Conservation (phyloP, 495 filamentous ascomycete genomes). For the Aspergillus asperescens region DNA sequence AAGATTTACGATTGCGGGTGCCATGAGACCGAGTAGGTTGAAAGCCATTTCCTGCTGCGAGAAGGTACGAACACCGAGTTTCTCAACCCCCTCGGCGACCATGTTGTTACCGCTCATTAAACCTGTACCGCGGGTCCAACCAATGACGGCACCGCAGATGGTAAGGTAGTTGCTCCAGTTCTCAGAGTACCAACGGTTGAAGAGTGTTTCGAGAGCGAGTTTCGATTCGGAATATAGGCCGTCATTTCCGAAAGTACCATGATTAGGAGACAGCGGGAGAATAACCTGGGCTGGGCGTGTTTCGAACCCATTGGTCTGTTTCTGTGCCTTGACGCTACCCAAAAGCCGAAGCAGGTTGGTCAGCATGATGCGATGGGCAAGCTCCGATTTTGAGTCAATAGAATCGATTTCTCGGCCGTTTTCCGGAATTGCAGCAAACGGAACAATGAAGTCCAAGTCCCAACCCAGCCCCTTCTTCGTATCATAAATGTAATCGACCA, state of each 20-base stretch:
- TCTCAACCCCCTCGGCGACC: slow-evolving; percentile 93
- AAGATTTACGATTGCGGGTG: slow-evolving; percentile 86
- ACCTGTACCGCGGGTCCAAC: slow-evolving; percentile 97
- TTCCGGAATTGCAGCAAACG: slow-evolving; percentile 95
- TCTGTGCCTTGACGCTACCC: slow-evolving; percentile 84
- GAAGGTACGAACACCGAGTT: slow-evolving; percentile 94
- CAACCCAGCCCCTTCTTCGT: slow-evolving; percentile 94
- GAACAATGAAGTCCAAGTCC: slow-evolving; percentile 95
- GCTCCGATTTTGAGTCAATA: slow-evolving; percentile 96
- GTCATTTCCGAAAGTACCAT: slow-evolving; percentile 97
- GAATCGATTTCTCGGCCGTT: slow-evolving; percentile 97
- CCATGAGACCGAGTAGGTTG: slow-evolving; percentile 95
- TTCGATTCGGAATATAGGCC: slow-evolving; percentile 98
- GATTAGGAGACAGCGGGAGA: slow-evolving; percentile 92
- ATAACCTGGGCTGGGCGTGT: slow-evolving; percentile 96
- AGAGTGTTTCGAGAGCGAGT: slow-evolving; percentile 90
- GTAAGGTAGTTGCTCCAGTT: slow-evolving; percentile 97
- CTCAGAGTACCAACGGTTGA: slow-evolving; percentile 98
- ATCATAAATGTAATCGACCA: slow-evolving; percentile 95
- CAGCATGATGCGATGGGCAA: slow-evolving; percentile 98
- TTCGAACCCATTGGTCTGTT: slow-evolving; percentile 79
- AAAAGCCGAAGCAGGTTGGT: slow-evolving; percentile 92
- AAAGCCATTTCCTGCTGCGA: slow-evolving; percentile 99
- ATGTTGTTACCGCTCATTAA: slow-evolving; percentile 98
- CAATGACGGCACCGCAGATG: slow-evolving; percentile 97